Base-by-base conservation (phyloP, 148 eudicot species). In the Chenopodium quinoa region DNA sequence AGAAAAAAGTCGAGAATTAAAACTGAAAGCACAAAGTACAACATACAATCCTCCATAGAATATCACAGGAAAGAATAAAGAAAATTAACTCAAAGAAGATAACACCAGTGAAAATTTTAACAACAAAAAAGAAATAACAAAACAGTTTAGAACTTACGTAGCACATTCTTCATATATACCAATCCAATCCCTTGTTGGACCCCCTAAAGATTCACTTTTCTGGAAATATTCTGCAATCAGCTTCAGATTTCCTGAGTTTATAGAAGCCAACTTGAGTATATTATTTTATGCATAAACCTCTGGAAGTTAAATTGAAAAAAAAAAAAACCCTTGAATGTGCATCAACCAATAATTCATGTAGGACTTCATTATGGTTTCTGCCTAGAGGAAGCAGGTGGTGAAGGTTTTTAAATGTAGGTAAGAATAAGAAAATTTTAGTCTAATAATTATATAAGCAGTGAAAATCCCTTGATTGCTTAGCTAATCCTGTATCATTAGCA, bases 141-240 rank as follows among this genome's bases (percentile, higher is more conserved):
- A 52, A 50, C 44, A 50, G 44, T 22, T 74, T 29, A 46, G 22
- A 71, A 85, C 90, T 88, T 91, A 97, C 99, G 89, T 97, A n/a
- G 94, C 93, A 89, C 98, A 97, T 81, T 97, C 99, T 77, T 97
- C 98, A 81, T 97, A 94, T 70, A 97, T 94, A 78, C 98, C 99
- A 48, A 90, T 82, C 99, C 98, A 94, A 75, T 97, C 99, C 88
- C 92, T 87, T 22, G 98, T 86, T 75, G 97, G 95, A 80, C 98
- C 99, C 22, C 99, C 99, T 23, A 94, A 87, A 29, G 93, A 83
- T 83, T 97, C 99, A 88, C 95, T 94, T 82, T 76, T 92, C 84
- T 97, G 99, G 83, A 97, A 97, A 88, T 90, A 94, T 67, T 94
- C 99, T 20, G 98, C 99, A 79, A 97, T 89, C 79, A 97, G 86